Evolutionary conservation across 1,284 basidiomycete genomes (phyloP).

Genomic region (Ustilago crameri): DNA sequence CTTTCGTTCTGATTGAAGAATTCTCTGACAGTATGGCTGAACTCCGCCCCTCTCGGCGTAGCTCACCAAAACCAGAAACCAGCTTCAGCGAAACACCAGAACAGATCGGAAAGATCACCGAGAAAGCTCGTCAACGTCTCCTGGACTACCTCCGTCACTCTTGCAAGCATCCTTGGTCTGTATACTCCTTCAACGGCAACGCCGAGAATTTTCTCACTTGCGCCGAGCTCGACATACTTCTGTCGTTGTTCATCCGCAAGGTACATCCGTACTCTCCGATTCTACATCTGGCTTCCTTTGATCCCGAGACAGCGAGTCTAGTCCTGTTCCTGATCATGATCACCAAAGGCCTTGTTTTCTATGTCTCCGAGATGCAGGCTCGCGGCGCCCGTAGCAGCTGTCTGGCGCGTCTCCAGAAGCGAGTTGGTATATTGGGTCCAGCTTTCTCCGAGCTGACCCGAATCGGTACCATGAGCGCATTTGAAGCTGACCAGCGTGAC

Average conservation of each 20-base stretch:
- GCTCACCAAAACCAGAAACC: background rate
- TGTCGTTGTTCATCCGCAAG: slow-evolving; percentile 18
- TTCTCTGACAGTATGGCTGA: background rate
- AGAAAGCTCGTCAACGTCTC: slow-evolving; percentile 10
- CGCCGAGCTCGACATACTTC: slow-evolving; percentile 14
- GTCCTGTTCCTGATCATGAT: slow-evolving; percentile 20
- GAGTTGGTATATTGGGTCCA: slow-evolving; percentile 3
- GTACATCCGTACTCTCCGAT: slow-evolving; percentile 16
- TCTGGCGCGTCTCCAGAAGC: slow-evolving; percentile 13
- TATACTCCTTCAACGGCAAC: slow-evolving; percentile 18
- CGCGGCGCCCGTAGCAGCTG: slow-evolving; percentile 1
- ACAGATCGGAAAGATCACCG: slow-evolving; percentile 1
- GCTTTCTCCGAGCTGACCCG: slow-evolving; percentile 27
- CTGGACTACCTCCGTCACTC: slow-evolving; percentile 21
- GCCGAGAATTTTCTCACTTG: slow-evolving; percentile 12
- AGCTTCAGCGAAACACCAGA: background rate
- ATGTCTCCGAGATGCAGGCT: slow-evolving; percentile 12
- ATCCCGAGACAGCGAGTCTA: slow-evolving; percentile 8
- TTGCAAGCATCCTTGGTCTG: slow-evolving; percentile 25
- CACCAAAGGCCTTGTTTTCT: slow-evolving; percentile 24
- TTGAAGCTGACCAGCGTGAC: slow-evolving; percentile 23
- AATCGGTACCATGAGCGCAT: slow-evolving; percentile 29
- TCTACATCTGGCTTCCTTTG: slow-evolving; percentile 18
- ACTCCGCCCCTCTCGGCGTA: background rate
- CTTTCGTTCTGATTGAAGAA: slow-evolving; percentile 21